These are phyloP conservation scores for Penicillium sp. DNA, from an alignment of 2,329 filamentous ascomycete genomes.

Conservation along the genomic window DNA sequence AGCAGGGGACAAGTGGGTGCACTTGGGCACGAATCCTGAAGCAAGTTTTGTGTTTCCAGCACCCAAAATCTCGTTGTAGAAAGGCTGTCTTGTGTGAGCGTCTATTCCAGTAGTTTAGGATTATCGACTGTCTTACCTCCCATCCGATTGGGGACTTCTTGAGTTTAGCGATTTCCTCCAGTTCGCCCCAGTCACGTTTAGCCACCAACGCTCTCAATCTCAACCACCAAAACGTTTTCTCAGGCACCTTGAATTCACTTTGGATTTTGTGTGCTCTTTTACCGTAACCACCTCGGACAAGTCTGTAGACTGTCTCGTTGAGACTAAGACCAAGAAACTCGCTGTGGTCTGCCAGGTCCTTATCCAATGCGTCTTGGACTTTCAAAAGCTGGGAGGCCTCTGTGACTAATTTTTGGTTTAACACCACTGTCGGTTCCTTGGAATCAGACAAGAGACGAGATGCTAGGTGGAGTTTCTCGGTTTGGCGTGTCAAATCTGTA, in stretches of 20 bases:
- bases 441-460: constrained; percentile 74
- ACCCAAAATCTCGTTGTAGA: constrained; percentile 78
- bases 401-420: constrained; percentile 66
- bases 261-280: constrained; percentile 81
- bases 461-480: constrained; percentile 81
- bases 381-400: constrained; percentile 71
- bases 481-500: constrained; percentile 57
- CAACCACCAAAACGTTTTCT: constrained; percentile 81
- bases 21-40: constrained; percentile 77
- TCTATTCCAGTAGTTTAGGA: constrained; percentile 10
- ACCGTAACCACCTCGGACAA: constrained; percentile 71
- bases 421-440: constrained; percentile 57
- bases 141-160: constrained; percentile 90
- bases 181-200: constrained; percentile 81
- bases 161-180: constrained; percentile 68
- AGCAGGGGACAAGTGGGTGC: constrained; percentile 57
- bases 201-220: constrained; percentile 80
- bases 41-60: constrained; percentile 87
- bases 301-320: constrained; percentile 84
- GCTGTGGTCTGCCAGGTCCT: constrained; percentile 57
- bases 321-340: constrained; percentile 74
- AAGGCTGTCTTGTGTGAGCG: constrained; percentile 54
- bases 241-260: constrained; percentile 83
- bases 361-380: constrained; percentile 79
- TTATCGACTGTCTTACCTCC: constrained; percentile 56